Evolutionary conservation across 2,329 filamentous ascomycete genomes (phyloP).

Genomic region (Parastagonospora nodorum): DNA sequence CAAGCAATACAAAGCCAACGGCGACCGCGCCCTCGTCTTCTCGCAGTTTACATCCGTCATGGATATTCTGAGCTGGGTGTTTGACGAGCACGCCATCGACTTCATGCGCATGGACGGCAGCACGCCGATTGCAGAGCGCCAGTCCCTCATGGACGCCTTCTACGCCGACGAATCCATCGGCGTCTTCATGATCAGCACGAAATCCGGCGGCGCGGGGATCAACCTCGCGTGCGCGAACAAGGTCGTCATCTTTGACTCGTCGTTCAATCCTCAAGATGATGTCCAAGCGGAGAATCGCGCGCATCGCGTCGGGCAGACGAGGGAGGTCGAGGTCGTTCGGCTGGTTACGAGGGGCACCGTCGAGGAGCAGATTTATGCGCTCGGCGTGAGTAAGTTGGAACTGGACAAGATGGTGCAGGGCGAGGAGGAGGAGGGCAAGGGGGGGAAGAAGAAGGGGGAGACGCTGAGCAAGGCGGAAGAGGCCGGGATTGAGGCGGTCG

Average conservation of each 20-base stretch:
- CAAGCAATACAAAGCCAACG: constrained; percentile 72
- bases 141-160: constrained; percentile 87
- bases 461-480: constrained; percentile 45
- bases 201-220: constrained; percentile 94
- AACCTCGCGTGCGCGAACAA: constrained; percentile 96
- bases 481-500: constrained; percentile 40
- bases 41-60: constrained; percentile 92
- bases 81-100: constrained; percentile 72
- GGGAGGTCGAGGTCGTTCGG: constrained; percentile 87
- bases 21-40: constrained; percentile 88
- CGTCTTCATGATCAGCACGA: constrained; percentile 91
- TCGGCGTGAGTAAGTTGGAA: constrained; percentile 91
- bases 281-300: constrained; percentile 98
- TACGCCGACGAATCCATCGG: constrained; percentile 76
- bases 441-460: constrained; percentile 26
- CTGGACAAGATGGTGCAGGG: constrained; percentile 77
- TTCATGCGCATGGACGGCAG: constrained; percentile 87
- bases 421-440: constrained; percentile 54
- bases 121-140: constrained; percentile 81
- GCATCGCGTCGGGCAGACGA: constrained; percentile 88
- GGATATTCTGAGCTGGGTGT: constrained; percentile 83
- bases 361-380: constrained; percentile 89
- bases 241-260: constrained; percentile 94
- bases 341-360: constrained; percentile 82
- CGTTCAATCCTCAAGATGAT: constrained; percentile 98